A percentile compares a stretch with the other conserved stretches of the same genome.
phyloP scores from a whole-genome alignment of 2,329 filamentous ascomycete species.

The Verticillium klebahnii region DNA sequence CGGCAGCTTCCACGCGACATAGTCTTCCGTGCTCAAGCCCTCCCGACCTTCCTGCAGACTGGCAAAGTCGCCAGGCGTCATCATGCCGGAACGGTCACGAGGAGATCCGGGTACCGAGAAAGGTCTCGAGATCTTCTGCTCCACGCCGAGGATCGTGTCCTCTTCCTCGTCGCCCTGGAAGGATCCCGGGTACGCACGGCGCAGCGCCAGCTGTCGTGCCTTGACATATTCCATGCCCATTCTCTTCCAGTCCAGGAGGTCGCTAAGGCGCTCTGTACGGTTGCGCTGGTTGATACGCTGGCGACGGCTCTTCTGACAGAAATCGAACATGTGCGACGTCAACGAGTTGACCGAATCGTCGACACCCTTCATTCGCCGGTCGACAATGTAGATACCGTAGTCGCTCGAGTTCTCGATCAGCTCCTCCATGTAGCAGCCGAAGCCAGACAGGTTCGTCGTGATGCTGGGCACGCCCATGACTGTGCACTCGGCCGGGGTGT shows the following conservation, averaged over 20 bases:
- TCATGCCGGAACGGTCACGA: slow-evolving; percentile 88
- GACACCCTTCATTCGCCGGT: slow-evolving; percentile 89
- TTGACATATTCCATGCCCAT: slow-evolving; percentile 99
- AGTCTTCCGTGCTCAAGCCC: slow-evolving; percentile 91
- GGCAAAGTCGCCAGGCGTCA: slow-evolving; percentile 98
- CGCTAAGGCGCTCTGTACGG: slow-evolving; percentile 88
- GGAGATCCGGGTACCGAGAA: slow-evolving; percentile 93
- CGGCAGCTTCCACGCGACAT: slow-evolving; percentile 97
- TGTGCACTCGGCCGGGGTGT: slow-evolving; percentile 96
- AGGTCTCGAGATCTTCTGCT: slow-evolving; percentile 91
- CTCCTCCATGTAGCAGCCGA: slow-evolving; percentile 99
- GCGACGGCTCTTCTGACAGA: slow-evolving; percentile 84
- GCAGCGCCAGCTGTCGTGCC: slow-evolving; percentile 84
- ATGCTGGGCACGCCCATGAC: slow-evolving; percentile 99
- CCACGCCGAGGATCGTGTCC: slow-evolving; percentile 86
- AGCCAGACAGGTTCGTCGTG: slow-evolving; percentile 95
- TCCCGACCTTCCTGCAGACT: slow-evolving; percentile 93
- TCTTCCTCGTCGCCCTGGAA: slow-evolving; percentile 79
- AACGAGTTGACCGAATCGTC: slow-evolving; percentile 98
- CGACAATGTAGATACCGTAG: slow-evolving; percentile 98
- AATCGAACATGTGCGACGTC: slow-evolving; percentile 88
- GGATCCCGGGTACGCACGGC: slow-evolving; percentile 84
- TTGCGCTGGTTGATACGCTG: slow-evolving; percentile 99
- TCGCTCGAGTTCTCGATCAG: slow-evolving; percentile 96
- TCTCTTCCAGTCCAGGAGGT: slow-evolving; percentile 96